Conservation (phyloP, 2,329 filamentous ascomycete species). For the Chrysoporthe deuterocubensis region DNA sequence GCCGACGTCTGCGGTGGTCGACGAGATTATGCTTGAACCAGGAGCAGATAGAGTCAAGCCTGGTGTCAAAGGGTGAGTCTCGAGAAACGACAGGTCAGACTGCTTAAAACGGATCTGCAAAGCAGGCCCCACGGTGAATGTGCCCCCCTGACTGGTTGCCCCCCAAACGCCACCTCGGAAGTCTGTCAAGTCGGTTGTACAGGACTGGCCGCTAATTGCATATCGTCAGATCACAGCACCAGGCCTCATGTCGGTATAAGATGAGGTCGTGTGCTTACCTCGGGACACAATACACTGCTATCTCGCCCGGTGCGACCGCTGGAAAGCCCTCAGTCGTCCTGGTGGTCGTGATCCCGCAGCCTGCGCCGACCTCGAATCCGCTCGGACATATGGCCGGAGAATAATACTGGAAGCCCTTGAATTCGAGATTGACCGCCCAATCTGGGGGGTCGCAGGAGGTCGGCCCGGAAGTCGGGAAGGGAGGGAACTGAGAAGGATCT, state of each 20-base stretch:
- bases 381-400: slow-evolving; percentile 46
- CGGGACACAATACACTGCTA: slow-evolving; percentile 38
- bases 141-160: slow-evolving; percentile 16
- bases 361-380: slow-evolving; percentile 41
- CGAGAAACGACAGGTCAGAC: slow-evolving; percentile 39
- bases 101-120: slow-evolving; percentile 45
- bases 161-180: slow-evolving; percentile 46
- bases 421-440: slow-evolving; percentile 41
- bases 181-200: slow-evolving; percentile 46
- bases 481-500: slow-evolving; percentile 44
- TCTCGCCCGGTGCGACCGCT: slow-evolving; percentile 37
- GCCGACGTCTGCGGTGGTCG: not conserved
- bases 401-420: slow-evolving; percentile 44
- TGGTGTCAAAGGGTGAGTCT: slow-evolving; percentile 44
- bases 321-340: slow-evolving; percentile 39
- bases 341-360: slow-evolving; percentile 36
- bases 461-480: slow-evolving; percentile 40
- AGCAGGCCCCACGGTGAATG: slow-evolving; percentile 42
- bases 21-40: not conserved
- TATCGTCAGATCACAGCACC: slow-evolving; percentile 12
- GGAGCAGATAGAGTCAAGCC: slow-evolving; percentile 33
- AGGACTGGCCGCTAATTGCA: slow-evolving; percentile 39
- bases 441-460: slow-evolving; percentile 41
- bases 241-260: not conserved
- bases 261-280: slow-evolving; percentile 24